Evolutionary conservation across 2,329 filamentous ascomycete species (phyloP).

Genomic region (Exutisphaerella laricina): DNA sequence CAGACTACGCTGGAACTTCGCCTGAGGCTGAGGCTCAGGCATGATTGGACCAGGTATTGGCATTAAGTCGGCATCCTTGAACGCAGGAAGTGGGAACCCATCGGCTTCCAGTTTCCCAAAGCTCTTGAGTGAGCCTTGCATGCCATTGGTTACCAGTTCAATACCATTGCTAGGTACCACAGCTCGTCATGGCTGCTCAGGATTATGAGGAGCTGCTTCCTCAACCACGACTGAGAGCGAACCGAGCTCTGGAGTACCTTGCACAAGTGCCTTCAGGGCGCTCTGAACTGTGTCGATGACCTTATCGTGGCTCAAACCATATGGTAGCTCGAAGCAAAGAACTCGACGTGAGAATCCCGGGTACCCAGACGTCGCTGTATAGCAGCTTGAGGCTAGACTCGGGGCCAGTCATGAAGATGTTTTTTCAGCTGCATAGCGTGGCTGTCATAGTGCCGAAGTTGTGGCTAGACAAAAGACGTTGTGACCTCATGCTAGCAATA

Average conservation of each 20-base stretch:
- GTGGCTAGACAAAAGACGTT: too few species aligned
- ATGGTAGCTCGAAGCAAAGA: conserved; percentile 16
- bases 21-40: conserved; percentile 17
- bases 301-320: conserved; percentile 13
- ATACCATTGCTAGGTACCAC: conserved; percentile 14
- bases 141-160: conserved; percentile 16
- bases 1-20: conserved; percentile 17
- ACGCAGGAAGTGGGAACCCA: conserved; percentile 17
- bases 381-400: conserved; percentile 14
- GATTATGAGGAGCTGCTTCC: conserved; percentile 14
- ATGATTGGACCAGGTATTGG: conserved; percentile 15
- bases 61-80: conserved; percentile 18
- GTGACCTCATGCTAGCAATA: too few species aligned
- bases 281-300: conserved; percentile 12
- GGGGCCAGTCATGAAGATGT: conserved; percentile 15
- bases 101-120: conserved; percentile 12
- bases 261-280: conserved; percentile 17
- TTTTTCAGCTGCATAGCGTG: too few species aligned
- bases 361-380: conserved; percentile 23
- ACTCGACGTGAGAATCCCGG: conserved; percentile 18
- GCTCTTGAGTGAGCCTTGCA: conserved; percentile 11
- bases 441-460: too few species aligned
- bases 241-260: conserved; percentile 22
- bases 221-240: conserved; percentile 9
- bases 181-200: conserved; percentile 16